Evolutionary conservation across 257 asterid species (phyloP).

Genomic region (Mentha longifolia): DNA sequence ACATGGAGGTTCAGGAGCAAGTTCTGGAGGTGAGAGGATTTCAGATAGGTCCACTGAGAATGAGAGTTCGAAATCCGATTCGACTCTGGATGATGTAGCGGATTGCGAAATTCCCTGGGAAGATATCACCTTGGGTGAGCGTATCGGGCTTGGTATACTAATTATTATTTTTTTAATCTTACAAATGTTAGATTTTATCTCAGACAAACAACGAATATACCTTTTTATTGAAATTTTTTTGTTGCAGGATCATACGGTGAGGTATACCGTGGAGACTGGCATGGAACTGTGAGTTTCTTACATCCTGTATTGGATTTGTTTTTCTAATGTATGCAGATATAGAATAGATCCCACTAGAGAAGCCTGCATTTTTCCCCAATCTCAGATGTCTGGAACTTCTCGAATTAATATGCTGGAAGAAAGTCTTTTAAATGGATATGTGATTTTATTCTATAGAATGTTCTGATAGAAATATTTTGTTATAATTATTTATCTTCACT

Average conservation of each 20-base stretch:
- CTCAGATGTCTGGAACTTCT: background rate
- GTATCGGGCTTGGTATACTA: conserved; percentile 93
- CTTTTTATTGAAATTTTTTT: conserved; percentile 31
- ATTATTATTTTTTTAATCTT: conserved; percentile 31
- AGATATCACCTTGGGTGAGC: conserved; percentile 96
- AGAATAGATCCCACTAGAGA: conserved; percentile 5
- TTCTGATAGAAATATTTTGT: background rate
- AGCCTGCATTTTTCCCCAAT: background rate
- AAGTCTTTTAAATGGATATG: conserved; percentile 10
- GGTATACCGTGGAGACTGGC: conserved; percentile 98
- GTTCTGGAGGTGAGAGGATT: conserved; percentile 76
- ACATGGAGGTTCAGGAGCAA: conserved; percentile 52
- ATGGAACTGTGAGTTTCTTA: conserved; percentile 88
- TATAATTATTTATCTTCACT: background rate
- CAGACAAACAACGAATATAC: conserved; percentile 5
- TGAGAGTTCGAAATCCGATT: conserved; percentile 79
- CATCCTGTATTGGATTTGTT: conserved; percentile 28
- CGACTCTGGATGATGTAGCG: conserved; percentile 85
- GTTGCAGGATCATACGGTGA: conserved; percentile 93
- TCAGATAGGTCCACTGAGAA: conserved; percentile 82
- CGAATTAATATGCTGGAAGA: background rate
- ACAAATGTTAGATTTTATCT: conserved; percentile 31
- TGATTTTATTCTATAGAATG: background rate
- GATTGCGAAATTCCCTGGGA: conserved; percentile 97
- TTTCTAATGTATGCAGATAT: background rate